A percentile compares a stretch with the other conserved stretches of the same genome.
These are phyloP conservation scores for Nicotiana noctiflora DNA, from an alignment of 257 asterid genomes.

Conservation along the genomic window DNA sequence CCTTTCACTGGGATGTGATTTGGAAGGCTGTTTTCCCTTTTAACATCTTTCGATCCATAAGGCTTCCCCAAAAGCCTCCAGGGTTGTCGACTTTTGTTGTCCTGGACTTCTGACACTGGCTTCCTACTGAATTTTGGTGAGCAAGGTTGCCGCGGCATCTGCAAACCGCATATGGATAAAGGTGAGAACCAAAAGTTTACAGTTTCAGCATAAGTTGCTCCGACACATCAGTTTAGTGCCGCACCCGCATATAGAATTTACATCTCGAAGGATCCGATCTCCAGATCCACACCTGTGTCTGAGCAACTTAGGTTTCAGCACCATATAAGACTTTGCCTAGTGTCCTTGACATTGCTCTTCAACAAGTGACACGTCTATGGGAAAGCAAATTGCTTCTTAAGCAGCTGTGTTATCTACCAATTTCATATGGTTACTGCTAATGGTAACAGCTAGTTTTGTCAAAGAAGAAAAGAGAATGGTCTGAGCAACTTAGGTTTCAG, in stretches of 20 bases:
- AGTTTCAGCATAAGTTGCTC: not conserved
- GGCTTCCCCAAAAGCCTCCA: constrained; percentile 52
- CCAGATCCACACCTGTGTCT: no score
- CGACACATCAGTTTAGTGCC: no score
- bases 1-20: not conserved
- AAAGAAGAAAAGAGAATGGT: no score
- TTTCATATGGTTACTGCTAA: no score
- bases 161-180: constrained; percentile 7
- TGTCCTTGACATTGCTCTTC: not conserved
- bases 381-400: not conserved
- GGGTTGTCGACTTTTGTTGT: constrained; percentile 38
- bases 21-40: constrained; percentile 25
- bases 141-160: constrained; percentile 29
- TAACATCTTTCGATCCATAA: constrained; percentile 26
- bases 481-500: no score
- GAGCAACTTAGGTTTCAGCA: not conserved
- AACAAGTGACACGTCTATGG: not conserved
- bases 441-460: no score
- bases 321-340: not conserved
- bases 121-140: constrained; percentile 31
- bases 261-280: no score
- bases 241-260: no score
- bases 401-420: not conserved
- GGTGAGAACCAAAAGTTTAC: not conserved
- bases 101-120: constrained; percentile 31